Percentiles rank a stretch among this genome's conserved stretches.
Evolutionary conservation across 805 yeast species (phyloP).

Genomic region (Candida maltosa): DNA sequence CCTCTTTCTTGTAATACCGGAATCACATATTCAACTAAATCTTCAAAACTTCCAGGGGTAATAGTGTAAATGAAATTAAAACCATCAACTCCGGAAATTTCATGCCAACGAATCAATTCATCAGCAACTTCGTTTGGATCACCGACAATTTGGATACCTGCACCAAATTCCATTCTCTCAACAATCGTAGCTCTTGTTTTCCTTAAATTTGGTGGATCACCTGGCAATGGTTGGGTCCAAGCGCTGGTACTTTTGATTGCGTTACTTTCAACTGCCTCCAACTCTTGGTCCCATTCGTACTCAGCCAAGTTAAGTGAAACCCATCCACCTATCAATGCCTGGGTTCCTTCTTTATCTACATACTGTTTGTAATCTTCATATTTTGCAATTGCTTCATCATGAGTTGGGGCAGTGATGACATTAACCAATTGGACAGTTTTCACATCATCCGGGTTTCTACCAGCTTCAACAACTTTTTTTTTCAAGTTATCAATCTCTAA

Average conservation of each 20-base stretch:
- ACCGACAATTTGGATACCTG: conserved; percentile 33
- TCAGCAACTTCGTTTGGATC: conserved; percentile 10
- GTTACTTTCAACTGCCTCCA: conserved; percentile 26
- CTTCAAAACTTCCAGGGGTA: conserved; percentile 33
- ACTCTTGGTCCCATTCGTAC: conserved; percentile 29
- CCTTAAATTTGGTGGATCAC: conserved; percentile 15
- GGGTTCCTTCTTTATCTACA: conserved; percentile 38
- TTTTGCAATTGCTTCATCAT: conserved; percentile 39
- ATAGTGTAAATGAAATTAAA: conserved; percentile 39
- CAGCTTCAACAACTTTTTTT: conserved; percentile 27
- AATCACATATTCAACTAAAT: conserved; percentile 31
- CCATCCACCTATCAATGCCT: conserved; percentile 38
- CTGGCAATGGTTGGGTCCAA: conserved; percentile 31
- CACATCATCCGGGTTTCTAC: conserved; percentile 31
- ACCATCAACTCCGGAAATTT: conserved; percentile 37
- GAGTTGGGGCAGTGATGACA: conserved; percentile 39
- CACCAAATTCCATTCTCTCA: conserved; percentile 22
- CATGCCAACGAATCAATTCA: neutral
- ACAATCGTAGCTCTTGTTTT: conserved; percentile 24
- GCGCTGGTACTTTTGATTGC: conserved; percentile 29
- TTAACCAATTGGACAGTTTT: conserved; percentile 36
- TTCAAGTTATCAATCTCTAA: conserved; percentile 27
- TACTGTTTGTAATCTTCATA: conserved; percentile 28
- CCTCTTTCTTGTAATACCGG: conserved; percentile 37
- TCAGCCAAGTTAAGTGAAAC: conserved; percentile 38